These are phyloP conservation scores for Aspergillus nidulans DNA, from an alignment of 495 filamentous ascomycete genomes.

Conservation along the genomic window DNA sequence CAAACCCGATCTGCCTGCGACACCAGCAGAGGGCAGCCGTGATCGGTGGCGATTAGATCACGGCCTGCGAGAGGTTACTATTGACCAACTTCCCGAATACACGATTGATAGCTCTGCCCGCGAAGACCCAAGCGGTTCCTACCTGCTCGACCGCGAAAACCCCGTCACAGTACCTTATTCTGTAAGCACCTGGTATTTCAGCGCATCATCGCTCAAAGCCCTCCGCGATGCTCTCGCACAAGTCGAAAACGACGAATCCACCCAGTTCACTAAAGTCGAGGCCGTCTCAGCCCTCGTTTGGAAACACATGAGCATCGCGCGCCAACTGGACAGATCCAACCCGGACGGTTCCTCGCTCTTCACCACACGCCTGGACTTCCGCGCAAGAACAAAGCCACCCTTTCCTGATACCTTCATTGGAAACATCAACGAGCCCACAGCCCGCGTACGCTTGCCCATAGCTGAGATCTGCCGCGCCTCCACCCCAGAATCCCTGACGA, in stretches of 20 bases:
- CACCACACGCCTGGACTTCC: slow-evolving; percentile 10
- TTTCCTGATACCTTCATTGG: slow-evolving; percentile 6
- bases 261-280: slow-evolving; percentile 11
- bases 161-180: slow-evolving; percentile 6
- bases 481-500: slow-evolving; percentile 1
- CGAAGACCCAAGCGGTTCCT: not conserved
- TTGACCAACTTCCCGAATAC: slow-evolving; percentile 9
- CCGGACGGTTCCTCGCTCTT: slow-evolving; percentile 6
- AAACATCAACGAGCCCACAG: slow-evolving; percentile 11
- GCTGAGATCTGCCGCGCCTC: not conserved
- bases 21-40: not conserved
- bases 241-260: not conserved
- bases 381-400: slow-evolving; percentile 2
- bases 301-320: slow-evolving; percentile 13
- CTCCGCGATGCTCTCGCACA: not conserved
- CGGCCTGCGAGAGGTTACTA: slow-evolving; percentile 2
- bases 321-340: not conserved
- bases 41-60: slow-evolving; percentile 10
- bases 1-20: not conserved
- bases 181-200: slow-evolving; percentile 11
- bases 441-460: slow-evolving; percentile 3
- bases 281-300: slow-evolving; percentile 9
- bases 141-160: slow-evolving; percentile 9
- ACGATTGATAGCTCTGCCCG: slow-evolving; percentile 6
- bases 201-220: not conserved